Base-by-base conservation (phyloP, 1,284 basidiomycete species). In the Xerocomus minutiporus region DNA sequence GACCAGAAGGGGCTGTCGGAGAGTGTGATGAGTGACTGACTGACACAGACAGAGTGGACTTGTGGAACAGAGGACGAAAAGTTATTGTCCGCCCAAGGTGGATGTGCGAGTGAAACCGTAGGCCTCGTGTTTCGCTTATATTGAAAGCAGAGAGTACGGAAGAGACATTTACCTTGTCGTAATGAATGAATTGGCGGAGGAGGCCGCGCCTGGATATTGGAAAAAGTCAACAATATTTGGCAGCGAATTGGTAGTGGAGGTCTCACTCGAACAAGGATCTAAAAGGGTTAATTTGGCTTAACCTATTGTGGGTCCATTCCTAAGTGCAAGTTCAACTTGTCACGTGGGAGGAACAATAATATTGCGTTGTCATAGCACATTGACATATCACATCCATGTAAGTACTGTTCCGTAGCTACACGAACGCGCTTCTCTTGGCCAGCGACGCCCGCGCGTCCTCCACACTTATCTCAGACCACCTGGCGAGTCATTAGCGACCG, bases 171-270 rank as follows among this genome's bases (percentile, higher is more conserved):
- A 43, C 26, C 42, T 43, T 25, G 9, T 17, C 63, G 67, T 71
- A 84, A 82, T 58, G 83, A 86, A 66, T 71, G 81, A 78, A 65
- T 69, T 67, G 66, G 75, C 81, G 82, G 81, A 85, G 82, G 81
- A 81, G 80, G 82, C 81, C 82, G 83, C 76, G 73, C 81, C 82
- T 83, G 71, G 66, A 60, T 55, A 61, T 57, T 11, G 38, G 61
- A 58, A 60, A 52, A 62, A 49, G 32, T 59, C 38, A 58, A 57
- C 52, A 6, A 32, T 35, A 41, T 49, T 40, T 35, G 47, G 34
- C 17, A 41, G 13, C 38, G 15, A 48, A 38, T 48, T 53, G 45
- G 12, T 41, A 46, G 46, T 46, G 43, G 45, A 58, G 52, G 71
- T 74, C 76, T 75, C 73, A 78, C 77, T 65, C 62, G 66, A 66